Evolutionary conservation across 345 rosid genomes (phyloP).

Genomic region (Raphanus raphanistrum): DNA sequence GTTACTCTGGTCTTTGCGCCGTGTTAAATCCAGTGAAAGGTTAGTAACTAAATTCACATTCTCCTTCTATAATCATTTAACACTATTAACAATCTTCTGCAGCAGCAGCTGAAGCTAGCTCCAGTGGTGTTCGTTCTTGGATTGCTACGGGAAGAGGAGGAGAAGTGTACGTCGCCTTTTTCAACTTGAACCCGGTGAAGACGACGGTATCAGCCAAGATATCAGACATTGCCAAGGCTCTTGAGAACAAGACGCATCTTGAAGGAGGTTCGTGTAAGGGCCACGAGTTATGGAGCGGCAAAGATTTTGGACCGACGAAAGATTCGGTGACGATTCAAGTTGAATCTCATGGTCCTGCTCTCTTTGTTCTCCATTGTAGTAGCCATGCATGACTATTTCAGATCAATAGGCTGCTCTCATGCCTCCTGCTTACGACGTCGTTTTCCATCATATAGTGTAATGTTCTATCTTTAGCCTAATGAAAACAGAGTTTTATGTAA

Average conservation of each 20-base stretch:
- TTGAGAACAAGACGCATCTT: slow-evolving; percentile 42
- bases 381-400: slow-evolving; percentile 25
- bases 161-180: slow-evolving; percentile 58
- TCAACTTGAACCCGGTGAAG: slow-evolving; percentile 53
- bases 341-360: slow-evolving; percentile 56
- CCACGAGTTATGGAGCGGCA: slow-evolving; percentile 70
- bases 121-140: slow-evolving; percentile 76
- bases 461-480: slow-evolving; percentile 11
- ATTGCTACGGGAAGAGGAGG: slow-evolving; percentile 78
- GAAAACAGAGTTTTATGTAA: slow-evolving; percentile 5
- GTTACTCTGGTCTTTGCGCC: slow-evolving; percentile 89
- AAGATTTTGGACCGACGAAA: slow-evolving; percentile 31
- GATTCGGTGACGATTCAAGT: slow-evolving; percentile 46
- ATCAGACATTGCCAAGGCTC: slow-evolving; percentile 57
- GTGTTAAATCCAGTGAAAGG: slow-evolving; percentile 55
- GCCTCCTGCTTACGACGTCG: background rate
- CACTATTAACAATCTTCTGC: background rate
- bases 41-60: slow-evolving; percentile 16
- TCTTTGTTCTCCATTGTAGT: slow-evolving; percentile 64
- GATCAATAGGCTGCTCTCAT: background rate
- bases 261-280: slow-evolving; percentile 45
- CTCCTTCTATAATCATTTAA: background rate
- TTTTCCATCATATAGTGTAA: background rate
- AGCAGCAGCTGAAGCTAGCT: slow-evolving; percentile 22
- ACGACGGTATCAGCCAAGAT: slow-evolving; percentile 55